These are phyloP conservation scores for Fusarium avenaceum DNA, from an alignment of 2,329 filamentous ascomycete species.

Conservation along the genomic window DNA sequence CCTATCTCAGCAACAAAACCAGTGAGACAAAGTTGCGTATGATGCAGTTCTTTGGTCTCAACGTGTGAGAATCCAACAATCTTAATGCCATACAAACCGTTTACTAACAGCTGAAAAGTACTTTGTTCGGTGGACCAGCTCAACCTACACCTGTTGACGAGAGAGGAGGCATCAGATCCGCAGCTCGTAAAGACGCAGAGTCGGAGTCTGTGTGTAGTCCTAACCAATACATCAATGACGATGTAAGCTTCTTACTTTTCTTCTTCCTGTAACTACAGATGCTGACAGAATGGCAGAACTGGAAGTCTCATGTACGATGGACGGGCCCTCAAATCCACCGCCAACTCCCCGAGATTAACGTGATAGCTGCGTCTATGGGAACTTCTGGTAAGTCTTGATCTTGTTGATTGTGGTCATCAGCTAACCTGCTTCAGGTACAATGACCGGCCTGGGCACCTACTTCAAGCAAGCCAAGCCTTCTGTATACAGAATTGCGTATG, in stretches of 20 bases:
- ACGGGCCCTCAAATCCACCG: conserved; percentile 70
- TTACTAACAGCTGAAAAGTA: conserved; percentile 40
- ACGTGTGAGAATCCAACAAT: conserved; percentile 46
- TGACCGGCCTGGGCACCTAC: conserved; percentile 65
- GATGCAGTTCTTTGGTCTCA: conserved; percentile 54
- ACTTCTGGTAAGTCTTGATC: conserved; percentile 53
- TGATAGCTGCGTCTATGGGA: conserved; percentile 69
- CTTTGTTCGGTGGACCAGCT: conserved; percentile 52
- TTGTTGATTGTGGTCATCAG: neutral
- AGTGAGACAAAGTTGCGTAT: conserved; percentile 51
- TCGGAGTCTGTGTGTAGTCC: conserved; percentile 50
- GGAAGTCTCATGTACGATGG: conserved; percentile 68
- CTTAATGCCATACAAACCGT: no score
- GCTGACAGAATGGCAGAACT: conserved; percentile 57
- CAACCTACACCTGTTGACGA: conserved; percentile 53
- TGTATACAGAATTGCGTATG: conserved; percentile 56
- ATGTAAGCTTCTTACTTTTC: conserved; percentile 35
- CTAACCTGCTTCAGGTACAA: conserved; percentile 52
- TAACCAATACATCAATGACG: conserved; percentile 54
- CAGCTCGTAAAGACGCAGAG: conserved; percentile 50
- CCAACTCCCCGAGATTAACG: conserved; percentile 68
- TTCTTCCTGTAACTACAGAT: neutral
- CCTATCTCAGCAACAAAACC: conserved; percentile 65
- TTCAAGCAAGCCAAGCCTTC: conserved; percentile 66
- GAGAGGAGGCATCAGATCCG: conserved; percentile 51